Percentiles rank a stretch among this genome's conserved stretches.
Evolutionary conservation across 1,284 basidiomycete genomes (phyloP).

Genomic region (Agroathelia rolfsii): DNA sequence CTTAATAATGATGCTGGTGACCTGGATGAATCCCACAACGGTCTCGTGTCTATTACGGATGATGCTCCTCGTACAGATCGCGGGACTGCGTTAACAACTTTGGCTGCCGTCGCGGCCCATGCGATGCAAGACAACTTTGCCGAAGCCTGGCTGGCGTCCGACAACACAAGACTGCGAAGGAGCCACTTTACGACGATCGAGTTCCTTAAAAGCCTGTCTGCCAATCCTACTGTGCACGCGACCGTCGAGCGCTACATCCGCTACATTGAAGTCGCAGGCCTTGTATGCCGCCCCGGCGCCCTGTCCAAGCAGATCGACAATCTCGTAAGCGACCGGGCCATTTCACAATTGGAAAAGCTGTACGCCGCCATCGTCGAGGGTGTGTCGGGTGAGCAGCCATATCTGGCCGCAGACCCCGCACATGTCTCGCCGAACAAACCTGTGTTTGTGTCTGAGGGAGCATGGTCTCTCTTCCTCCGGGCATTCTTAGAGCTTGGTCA

Average conservation of each 20-base stretch:
- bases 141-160: conserved; percentile 35
- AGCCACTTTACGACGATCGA: conserved; percentile 21
- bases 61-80: conserved; percentile 14
- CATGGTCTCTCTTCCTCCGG: conserved; percentile 54
- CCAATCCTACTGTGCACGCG: conserved; percentile 22
- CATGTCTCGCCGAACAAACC: conserved; percentile 25
- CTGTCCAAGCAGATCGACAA: conserved; percentile 41
- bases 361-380: conserved; percentile 41
- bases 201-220: conserved; percentile 28
- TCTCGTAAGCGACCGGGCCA: conserved; percentile 25
- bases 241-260: conserved; percentile 34
- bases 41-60: no score
- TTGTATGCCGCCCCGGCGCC: conserved; percentile 37
- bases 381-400: conserved; percentile 35
- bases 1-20: no score
- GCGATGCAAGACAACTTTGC: conserved; percentile 44
- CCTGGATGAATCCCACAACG: conserved; percentile 4
- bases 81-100: conserved; percentile 32
- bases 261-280: conserved; percentile 37
- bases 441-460: conserved; percentile 41
- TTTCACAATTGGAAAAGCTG: conserved; percentile 28
- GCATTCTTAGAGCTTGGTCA: conserved; percentile 45
- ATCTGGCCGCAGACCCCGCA: conserved; percentile 31
- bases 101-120: conserved; percentile 47
- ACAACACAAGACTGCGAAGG: conserved; percentile 29